A percentile compares a stretch with the other conserved stretches of the same genome.
Conservation (phyloP, 106 monocot genomes). For the Vanilla planifolia region DNA sequence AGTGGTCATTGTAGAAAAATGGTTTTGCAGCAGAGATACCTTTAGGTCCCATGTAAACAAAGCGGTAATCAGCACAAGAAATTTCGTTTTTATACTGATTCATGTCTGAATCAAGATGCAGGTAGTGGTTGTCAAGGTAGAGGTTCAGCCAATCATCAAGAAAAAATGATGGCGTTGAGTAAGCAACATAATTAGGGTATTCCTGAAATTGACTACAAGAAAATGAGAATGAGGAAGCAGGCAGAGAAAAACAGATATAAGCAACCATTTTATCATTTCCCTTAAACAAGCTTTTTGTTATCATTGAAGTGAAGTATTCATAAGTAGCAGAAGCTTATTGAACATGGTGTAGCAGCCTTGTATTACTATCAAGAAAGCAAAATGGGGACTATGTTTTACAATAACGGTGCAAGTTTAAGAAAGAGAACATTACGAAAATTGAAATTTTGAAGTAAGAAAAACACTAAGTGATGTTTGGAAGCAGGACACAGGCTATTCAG, state of each 20-base stretch:
- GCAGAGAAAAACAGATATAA: not conserved
- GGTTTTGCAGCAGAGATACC: slow-evolving; percentile 32
- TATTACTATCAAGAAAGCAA: too few relatives aligned
- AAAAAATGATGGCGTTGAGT: slow-evolving; percentile 81
- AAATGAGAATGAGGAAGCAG: slow-evolving; percentile 3
- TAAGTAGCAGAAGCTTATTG: not conserved
- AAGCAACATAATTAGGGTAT: slow-evolving; percentile 83
- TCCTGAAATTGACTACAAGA: slow-evolving; percentile 52
- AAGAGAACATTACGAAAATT: too few relatives aligned
- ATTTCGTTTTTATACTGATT: slow-evolving; percentile 47
- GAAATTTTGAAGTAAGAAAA: too few relatives aligned
- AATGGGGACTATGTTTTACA: too few relatives aligned
- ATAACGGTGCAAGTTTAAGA: too few relatives aligned
- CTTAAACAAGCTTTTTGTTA: not conserved
- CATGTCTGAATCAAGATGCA: slow-evolving; percentile 47
- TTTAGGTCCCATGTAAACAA: slow-evolving; percentile 97
- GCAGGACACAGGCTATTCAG: too few relatives aligned
- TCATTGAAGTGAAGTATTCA: not conserved
- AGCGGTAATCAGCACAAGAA: slow-evolving; percentile 86
- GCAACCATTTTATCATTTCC: not conserved
- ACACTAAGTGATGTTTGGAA: too few relatives aligned
- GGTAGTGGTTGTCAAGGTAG: slow-evolving; percentile 75
- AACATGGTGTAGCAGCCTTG: too few relatives aligned
- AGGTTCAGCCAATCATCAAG: slow-evolving; percentile 97
- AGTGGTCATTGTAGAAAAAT: not conserved